Percentiles rank a stretch among this genome's conserved stretches.
phyloP scores from a whole-genome alignment of 805 yeast genomes.

The Tetrapisispora nanseiensis region DNA sequence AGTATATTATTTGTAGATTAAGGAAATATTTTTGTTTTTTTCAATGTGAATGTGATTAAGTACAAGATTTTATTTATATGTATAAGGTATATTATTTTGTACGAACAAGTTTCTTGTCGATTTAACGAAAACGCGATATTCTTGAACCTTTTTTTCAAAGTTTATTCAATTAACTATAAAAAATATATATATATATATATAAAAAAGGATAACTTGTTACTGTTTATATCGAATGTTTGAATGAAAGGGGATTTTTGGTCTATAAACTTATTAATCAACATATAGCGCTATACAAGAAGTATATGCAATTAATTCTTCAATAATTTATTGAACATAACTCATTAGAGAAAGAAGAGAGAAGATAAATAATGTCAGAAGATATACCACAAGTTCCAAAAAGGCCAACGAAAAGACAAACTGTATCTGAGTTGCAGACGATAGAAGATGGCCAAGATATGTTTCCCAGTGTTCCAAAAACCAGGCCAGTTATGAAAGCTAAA shows the following conservation, averaged over 20 bases:
- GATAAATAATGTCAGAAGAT: not conserved
- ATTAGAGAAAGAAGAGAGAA: not conserved
- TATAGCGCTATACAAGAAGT: too few relatives aligned
- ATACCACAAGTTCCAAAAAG: constrained; percentile 1
- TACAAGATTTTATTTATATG: too few relatives aligned
- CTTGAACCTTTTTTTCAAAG: not conserved
- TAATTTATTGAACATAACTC: too few relatives aligned
- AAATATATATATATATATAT: not conserved
- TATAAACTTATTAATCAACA: too few relatives aligned
- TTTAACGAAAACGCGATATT: too few relatives aligned
- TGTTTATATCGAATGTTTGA: too few relatives aligned
- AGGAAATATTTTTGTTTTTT: too few relatives aligned
- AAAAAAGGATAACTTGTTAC: not conserved
- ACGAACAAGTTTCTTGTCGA: not conserved
- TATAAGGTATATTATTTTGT: not conserved
- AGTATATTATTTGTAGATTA: not conserved
- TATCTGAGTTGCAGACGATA: not conserved
- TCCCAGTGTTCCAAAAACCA: constrained; percentile 3
- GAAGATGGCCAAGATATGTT: too few relatives aligned
- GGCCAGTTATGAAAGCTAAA: constrained; percentile 6
- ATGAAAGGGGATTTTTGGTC: too few relatives aligned
- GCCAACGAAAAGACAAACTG: constrained; percentile 2
- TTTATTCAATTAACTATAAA: too few relatives aligned
- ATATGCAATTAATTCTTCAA: too few relatives aligned
- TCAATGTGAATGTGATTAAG: too few relatives aligned